Base-by-base conservation (phyloP, 208 protist genomes). In the Leishmania amazonensis region DNA sequence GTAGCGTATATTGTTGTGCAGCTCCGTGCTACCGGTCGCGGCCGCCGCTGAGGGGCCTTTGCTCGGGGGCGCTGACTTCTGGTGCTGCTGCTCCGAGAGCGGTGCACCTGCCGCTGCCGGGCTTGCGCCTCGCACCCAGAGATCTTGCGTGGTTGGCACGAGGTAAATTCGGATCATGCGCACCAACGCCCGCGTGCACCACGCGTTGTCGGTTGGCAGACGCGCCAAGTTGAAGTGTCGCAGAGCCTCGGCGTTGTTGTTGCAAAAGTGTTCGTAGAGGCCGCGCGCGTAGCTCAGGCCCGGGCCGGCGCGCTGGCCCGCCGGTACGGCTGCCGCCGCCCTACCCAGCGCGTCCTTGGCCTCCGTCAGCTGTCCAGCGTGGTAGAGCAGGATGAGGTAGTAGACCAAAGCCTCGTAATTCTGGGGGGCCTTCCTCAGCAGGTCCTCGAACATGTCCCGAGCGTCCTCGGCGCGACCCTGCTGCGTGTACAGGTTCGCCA, bases 121-220 rank as follows among this genome's bases (percentile, higher is more conserved):
- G 84, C 9, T 78, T 77, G n/a, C 35, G 80, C 89, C 76, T 42
- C 45, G 86, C 88, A 81, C 91, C 93, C 93, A 97, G 28, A 97
- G 67, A 67, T 95, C 93, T 81, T 96, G 91, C 19, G 86, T 89
- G 53, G 64, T 94, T 17, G 94, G 94, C 67, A 96, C 95, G 35
- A 99, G 89, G 87, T 99, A 99, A 65, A 99, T 96, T 65, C 98
- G 90, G 77, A 99, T 97, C 98, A 99, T 99, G 21, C 94, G 75
- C 38, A 84, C 88, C 42, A 98, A 79, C 17, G 96, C 96, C 1
- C 84, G 79, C 76, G 89, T 88, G 60, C 94, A 93, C 94, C 94
- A 99, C 67, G 86, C 86, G 78, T 94, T 94, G 80, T 91, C 89
- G 15, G 89, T 86, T 9, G 93, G 92, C 57, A 94, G 76, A 4